A percentile compares a stretch with the other conserved stretches of the same genome.
Conservation (phyloP, 2,329 filamentous ascomycete genomes). For the Zarea fungicola region DNA sequence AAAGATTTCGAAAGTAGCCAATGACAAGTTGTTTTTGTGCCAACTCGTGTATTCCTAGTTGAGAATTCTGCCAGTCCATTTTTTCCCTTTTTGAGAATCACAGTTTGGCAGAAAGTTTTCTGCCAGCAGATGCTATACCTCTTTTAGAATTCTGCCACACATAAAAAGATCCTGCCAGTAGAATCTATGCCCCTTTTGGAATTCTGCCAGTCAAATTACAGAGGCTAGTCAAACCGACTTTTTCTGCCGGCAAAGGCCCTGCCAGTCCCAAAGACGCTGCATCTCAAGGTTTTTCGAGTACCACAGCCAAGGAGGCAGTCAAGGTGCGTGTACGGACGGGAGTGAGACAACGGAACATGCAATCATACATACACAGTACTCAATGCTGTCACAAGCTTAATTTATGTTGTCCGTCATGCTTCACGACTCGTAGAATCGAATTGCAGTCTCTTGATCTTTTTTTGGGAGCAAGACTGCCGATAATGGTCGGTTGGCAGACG, state of each 20-base stretch:
- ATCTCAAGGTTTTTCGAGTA: neutral
- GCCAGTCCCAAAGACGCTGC: too few relatives aligned
- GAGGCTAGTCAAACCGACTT: neutral
- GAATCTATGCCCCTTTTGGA: neutral
- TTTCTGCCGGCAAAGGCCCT: too few relatives aligned
- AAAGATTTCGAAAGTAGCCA: too few relatives aligned
- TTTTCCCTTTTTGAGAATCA: neutral
- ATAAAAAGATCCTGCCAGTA: neutral
- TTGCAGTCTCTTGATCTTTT: too few relatives aligned
- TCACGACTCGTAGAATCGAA: too few relatives aligned
- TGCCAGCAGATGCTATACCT: neutral
- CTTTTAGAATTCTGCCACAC: neutral
- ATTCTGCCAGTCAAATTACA: neutral
- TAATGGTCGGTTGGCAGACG: neutral
- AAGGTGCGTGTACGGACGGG: neutral
- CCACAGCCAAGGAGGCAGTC: neutral
- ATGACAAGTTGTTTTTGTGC: too few relatives aligned
- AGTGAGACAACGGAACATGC: neutral
- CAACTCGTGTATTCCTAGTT: too few relatives aligned
- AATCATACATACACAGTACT: too few relatives aligned
- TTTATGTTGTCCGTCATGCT: too few relatives aligned
- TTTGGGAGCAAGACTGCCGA: too few relatives aligned
- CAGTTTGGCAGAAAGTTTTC: neutral
- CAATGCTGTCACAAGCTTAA: too few relatives aligned
- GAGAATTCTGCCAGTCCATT: neutral